Evolutionary conservation across 441 rosid genomes (phyloP).

Genomic region (Pelargonium australe): DNA sequence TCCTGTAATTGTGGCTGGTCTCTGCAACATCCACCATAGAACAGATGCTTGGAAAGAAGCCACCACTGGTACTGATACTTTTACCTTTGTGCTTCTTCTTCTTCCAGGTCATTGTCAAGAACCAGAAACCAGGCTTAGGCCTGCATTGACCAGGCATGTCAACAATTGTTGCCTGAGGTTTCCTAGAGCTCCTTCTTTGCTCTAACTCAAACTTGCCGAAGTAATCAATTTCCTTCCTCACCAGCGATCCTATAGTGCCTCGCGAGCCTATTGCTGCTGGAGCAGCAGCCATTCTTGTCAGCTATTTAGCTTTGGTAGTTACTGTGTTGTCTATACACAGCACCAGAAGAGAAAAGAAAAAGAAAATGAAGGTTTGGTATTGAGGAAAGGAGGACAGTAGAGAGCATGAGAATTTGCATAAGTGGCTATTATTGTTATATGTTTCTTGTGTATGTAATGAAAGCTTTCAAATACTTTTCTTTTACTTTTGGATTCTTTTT

Average conservation of each 20-base stretch:
- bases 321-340: too few species aligned
- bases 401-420: constrained; percentile 2
- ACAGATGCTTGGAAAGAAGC: constrained; percentile 11
- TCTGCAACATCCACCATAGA: background rate
- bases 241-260: too few species aligned
- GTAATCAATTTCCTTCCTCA: too few species aligned
- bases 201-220: too few species aligned
- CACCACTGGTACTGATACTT: background rate
- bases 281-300: too few species aligned
- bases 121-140: constrained; percentile 38
- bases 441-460: background rate
- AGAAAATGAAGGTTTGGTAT: too few species aligned
- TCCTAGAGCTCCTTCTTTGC: background rate
- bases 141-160: constrained; percentile 31
- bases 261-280: too few species aligned
- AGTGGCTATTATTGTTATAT: background rate
- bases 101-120: constrained; percentile 35
- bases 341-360: too few species aligned
- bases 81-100: constrained; percentile 45
- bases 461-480: background rate
- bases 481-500: background rate
- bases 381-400: background rate
- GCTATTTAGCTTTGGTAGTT: too few species aligned
- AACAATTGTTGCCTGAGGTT: constrained; percentile 21
- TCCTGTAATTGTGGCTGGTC: constrained; percentile 19